A percentile compares a stretch with the other conserved stretches of the same genome.
Conservation (phyloP, 1,139 yeast species). For the Debaryomyces singareniensis region DNA sequence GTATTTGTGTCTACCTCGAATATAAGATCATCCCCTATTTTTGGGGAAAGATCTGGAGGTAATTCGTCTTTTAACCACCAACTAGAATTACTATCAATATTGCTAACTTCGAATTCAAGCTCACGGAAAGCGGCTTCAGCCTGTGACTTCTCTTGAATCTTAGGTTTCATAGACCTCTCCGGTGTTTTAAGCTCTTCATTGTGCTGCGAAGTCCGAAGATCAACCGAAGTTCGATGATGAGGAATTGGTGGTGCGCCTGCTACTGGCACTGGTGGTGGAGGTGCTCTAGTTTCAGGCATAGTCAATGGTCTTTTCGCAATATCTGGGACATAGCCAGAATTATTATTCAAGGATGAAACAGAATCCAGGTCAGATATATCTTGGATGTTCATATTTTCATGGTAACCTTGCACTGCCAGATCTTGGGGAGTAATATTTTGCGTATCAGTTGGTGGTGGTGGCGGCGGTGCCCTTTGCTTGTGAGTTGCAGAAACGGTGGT, state of each 20-base stretch:
- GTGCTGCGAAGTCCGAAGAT: background rate
- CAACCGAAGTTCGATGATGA: background rate
- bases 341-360: background rate
- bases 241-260: constrained; percentile 5
- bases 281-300: constrained; percentile 3
- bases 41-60: constrained; percentile 48
- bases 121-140: constrained; percentile 23
- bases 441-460: constrained; percentile 4
- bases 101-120: constrained; percentile 26
- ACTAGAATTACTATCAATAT: constrained; percentile 26
- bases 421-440: constrained; percentile 10
- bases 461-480: background rate
- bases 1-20: constrained; percentile 62
- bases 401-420: constrained; percentile 1
- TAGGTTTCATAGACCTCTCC: constrained; percentile 8
- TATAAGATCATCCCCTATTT: constrained; percentile 42
- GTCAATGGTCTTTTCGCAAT: constrained; percentile 1
- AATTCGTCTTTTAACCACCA: constrained; percentile 67
- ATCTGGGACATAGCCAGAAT: background rate
- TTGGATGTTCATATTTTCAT: background rate
- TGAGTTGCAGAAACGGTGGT: constrained; percentile 8
- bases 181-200: background rate
- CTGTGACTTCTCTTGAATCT: constrained; percentile 17
- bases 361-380: background rate
- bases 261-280: constrained; percentile 2